Base-by-base conservation (phyloP, 352 stramenopile genomes). In the Globisporangium parvum region DNA sequence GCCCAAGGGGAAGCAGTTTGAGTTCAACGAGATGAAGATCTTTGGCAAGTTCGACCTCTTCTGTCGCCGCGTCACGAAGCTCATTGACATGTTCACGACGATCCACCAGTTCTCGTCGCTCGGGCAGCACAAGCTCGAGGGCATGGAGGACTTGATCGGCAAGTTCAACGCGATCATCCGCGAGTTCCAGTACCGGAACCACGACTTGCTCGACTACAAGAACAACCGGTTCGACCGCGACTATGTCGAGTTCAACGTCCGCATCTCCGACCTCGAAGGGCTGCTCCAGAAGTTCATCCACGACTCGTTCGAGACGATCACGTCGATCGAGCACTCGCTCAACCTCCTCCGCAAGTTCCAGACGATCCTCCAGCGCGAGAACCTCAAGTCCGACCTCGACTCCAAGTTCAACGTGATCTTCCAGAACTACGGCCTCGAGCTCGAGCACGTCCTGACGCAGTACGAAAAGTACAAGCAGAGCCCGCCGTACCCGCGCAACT, bases 351-450 rank as follows among this genome's bases (percentile, higher is more conserved):
- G 95, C 56, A 98, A 98, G 62, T 99, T 99, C 64, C 95, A 99
- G 73, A 93, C 77, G 8, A 98, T 99, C 52, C 70, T 99, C 46
- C 96, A 99, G 73, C 85, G 97, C 46, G 97, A 99, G 57, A 97
- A 96, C 52, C 83, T 99, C n/a, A 98, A 98, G 62, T 96, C 88
- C 2, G 96, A 99, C 63, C 64, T 99, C 21, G 96, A 99, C 69
- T 98, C 93, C 23, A 99, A 99, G 70, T 96, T 99, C 49, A 98
- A 98, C 69, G 96, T 99, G 46, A 99, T 99, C 56, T 99, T 98
- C 64, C 94, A 99, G 68, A 99, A 99, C 67, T 99, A 99, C 61
- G 96, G 96, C 5, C 67, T 98, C 21, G 96, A 99, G 63, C 84
- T 99, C 2, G 96, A 99, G 71, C 92, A 98, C 59, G 96, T 98